phyloP scores from a whole-genome alignment of 169 alveolate genomes.

The Cryptosporidium parvum region DNA sequence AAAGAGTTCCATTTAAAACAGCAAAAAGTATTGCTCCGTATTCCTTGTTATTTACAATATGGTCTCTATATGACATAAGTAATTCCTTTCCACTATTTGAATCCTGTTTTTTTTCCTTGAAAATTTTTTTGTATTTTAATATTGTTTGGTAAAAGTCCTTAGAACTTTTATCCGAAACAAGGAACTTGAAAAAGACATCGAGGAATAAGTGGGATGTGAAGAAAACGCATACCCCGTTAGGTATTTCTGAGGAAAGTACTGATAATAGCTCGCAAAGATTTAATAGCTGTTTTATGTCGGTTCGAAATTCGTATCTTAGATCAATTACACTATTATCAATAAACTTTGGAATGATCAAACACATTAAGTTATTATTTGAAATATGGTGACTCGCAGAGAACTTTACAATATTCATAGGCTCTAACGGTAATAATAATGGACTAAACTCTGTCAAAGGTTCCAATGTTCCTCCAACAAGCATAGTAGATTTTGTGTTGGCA shows the following conservation, averaged over 20 bases:
- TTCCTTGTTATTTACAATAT: conserved; percentile 18
- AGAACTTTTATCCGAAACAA: conserved; percentile 59
- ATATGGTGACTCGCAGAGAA: conserved; percentile 68
- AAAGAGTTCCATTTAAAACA: conserved; percentile 92
- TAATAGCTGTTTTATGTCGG: conserved; percentile 67
- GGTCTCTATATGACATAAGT: conserved; percentile 43
- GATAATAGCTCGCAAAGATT: conserved; percentile 76
- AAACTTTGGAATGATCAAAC: conserved; percentile 36
- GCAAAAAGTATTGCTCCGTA: conserved; percentile 91
- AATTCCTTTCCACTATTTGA: conserved; percentile 36
- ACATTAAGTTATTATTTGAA: conserved; percentile 61
- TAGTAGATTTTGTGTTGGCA: conserved; percentile 76
- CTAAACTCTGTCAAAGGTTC: conserved; percentile 84
- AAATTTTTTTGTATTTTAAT: conserved; percentile 71
- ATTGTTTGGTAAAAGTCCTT: conserved; percentile 45
- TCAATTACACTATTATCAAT: conserved; percentile 51
- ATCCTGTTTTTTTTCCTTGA: conserved; percentile 70
- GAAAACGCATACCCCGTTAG: conserved; percentile 85
- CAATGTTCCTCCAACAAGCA: conserved; percentile 83
- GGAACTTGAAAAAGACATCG: conserved; percentile 69
- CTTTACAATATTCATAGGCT: conserved; percentile 29
- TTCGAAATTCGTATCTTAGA: conserved; percentile 80
- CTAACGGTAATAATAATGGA: conserved; percentile 43
- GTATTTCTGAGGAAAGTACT: conserved; percentile 76
- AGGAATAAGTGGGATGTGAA: conserved; percentile 81